phyloP scores from a whole-genome alignment of 306 rosid species.

The Alnus rubra region DNA sequence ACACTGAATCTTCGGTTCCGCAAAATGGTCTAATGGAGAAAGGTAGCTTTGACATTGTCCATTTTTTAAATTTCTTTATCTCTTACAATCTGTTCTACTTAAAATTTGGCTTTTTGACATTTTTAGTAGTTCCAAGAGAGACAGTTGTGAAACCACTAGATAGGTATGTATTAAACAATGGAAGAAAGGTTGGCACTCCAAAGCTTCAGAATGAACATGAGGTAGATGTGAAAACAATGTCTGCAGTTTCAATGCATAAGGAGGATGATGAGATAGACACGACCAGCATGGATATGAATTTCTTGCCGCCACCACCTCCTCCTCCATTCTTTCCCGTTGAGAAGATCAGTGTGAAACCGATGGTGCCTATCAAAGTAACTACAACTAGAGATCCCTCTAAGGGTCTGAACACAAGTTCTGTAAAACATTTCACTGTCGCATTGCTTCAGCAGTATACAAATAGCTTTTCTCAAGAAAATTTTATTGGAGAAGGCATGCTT shows the following conservation, averaged over 20 bases:
- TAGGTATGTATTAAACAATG: constrained; percentile 21
- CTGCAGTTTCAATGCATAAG: constrained; percentile 36
- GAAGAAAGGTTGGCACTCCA: constrained; percentile 27
- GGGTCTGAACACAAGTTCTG: constrained; percentile 38
- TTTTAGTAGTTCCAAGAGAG: constrained; percentile 36
- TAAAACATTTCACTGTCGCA: constrained; percentile 58
- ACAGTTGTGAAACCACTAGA: constrained; percentile 37
- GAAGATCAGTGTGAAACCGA: constrained; percentile 35
- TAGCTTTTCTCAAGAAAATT: constrained; percentile 76
- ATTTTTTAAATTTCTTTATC: neutral
- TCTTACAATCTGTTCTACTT: neutral
- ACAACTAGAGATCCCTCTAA: constrained; percentile 31
- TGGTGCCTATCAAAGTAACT: constrained; percentile 36
- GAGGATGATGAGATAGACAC: constrained; percentile 33
- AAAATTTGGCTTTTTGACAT: constrained; percentile 12
- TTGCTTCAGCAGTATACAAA: constrained; percentile 77
- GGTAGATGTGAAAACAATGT: constrained; percentile 25
- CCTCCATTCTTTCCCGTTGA: constrained; percentile 48
- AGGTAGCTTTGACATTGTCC: constrained; percentile 38
- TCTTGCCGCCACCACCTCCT: constrained; percentile 60
- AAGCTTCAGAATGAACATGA: constrained; percentile 25
- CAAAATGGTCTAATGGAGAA: constrained; percentile 45
- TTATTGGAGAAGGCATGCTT: constrained; percentile 72
- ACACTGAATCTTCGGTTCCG: constrained; percentile 33
- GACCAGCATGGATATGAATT: constrained; percentile 33